A percentile compares a stretch with the other conserved stretches of the same genome.
These are phyloP conservation scores for Purpureocillium takamizusanense DNA, from an alignment of 2,329 filamentous ascomycete genomes.

Conservation along the genomic window DNA sequence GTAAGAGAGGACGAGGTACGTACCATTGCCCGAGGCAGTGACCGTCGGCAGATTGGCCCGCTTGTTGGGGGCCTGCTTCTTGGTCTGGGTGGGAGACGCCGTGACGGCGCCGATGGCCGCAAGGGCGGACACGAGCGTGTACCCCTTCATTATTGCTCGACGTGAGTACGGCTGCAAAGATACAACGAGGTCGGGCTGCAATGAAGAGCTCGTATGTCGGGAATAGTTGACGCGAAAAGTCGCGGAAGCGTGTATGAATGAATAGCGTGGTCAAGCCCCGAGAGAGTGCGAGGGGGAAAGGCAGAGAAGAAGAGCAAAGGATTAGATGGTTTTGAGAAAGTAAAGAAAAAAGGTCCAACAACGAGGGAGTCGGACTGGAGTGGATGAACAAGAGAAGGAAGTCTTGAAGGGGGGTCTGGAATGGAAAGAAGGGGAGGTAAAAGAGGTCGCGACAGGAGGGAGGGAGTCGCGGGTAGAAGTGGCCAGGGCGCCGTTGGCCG, in stretches of 20 bases:
- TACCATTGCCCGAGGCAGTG: conserved; percentile 49
- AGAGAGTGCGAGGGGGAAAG: conserved; percentile 10
- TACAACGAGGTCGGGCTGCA: conserved; percentile 1
- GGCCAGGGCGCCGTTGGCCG: too few species aligned
- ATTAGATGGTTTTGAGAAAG: conserved; percentile 3
- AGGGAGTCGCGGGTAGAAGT: too few species aligned
- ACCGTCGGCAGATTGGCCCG: conserved; percentile 40
- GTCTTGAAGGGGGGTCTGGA: conserved; percentile 3
- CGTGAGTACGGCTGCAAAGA: conserved; percentile 6
- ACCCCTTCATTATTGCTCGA: conserved; percentile 37
- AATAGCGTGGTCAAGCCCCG: conserved; percentile 6
- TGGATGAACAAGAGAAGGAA: conserved; percentile 15
- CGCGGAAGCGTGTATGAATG: conserved; percentile 1
- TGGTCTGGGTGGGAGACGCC: conserved; percentile 41
- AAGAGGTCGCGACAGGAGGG: too few species aligned
- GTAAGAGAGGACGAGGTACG: conserved; percentile 7
- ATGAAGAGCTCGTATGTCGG: background rate
- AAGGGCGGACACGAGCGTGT: conserved; percentile 36
- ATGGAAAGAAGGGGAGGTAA: conserved; percentile 7
- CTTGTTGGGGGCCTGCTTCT: conserved; percentile 38
- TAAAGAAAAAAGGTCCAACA: conserved; percentile 22
- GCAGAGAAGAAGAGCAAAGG: conserved; percentile 5
- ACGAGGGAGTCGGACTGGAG: conserved; percentile 23
- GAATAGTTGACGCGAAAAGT: background rate
- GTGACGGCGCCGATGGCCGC: conserved; percentile 33